Percentiles rank a stretch among this genome's conserved stretches.
phyloP scores from a whole-genome alignment of 148 eudicot species.

The Drosera capensis region DNA sequence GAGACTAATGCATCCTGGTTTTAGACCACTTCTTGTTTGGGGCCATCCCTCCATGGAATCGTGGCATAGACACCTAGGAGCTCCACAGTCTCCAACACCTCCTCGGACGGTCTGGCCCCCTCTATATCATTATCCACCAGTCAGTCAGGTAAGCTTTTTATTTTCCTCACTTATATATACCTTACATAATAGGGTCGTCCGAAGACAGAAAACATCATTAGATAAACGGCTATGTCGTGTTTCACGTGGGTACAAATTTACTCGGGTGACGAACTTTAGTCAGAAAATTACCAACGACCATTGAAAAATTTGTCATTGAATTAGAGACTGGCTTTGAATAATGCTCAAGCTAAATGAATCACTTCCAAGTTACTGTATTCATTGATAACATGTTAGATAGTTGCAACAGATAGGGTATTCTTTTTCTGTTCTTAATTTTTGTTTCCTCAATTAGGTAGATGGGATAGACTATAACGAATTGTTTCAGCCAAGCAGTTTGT shows the following conservation, averaged over 20 bases:
- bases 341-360: too few species aligned
- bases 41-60: slow-evolving; percentile 70
- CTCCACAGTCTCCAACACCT: slow-evolving; percentile 23
- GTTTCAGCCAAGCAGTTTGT: neutral
- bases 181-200: neutral
- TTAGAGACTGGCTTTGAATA: too few species aligned
- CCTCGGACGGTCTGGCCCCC: slow-evolving; percentile 26
- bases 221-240: too few species aligned
- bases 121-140: slow-evolving; percentile 22
- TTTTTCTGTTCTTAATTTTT: too few species aligned
- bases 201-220: too few species aligned
- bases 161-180: neutral
- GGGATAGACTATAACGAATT: neutral
- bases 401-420: too few species aligned
- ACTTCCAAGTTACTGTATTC: too few species aligned
- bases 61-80: slow-evolving; percentile 45
- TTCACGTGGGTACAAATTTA: too few species aligned
- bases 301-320: too few species aligned
- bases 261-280: too few species aligned
- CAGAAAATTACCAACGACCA: too few species aligned
- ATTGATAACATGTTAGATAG: too few species aligned
- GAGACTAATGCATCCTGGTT: slow-evolving; percentile 30
- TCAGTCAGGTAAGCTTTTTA: slow-evolving; percentile 31
- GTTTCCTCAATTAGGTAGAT: neutral
- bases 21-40: slow-evolving; percentile 90